Evolutionary conservation across 2,329 filamentous ascomycete species (phyloP), one percentile per base, ranked within the genome.

Genomic region (Ophiostoma ulmi): DNA sequence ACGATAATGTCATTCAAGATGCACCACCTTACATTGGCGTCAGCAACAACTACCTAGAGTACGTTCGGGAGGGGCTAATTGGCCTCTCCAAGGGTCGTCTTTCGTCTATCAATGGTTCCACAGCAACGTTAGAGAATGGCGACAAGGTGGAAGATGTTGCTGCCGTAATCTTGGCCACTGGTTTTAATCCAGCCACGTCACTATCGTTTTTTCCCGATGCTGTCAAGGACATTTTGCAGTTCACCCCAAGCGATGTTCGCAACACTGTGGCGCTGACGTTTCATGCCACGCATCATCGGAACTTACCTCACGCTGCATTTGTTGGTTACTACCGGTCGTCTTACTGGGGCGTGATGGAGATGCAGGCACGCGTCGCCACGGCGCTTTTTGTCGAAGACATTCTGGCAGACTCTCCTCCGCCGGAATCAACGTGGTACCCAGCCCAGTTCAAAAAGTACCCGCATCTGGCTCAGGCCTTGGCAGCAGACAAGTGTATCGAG

Each of bases 321-420:
- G 89, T 95, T 0, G 92, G 92, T 0, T 93, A 93, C 79, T 96
- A 96, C 76, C 86, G 92, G 72, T 91, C 91, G 0, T 91, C 92
- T 0, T 95, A 92, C 77, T 96, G 92, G 92, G 90, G 90, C 0
- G 88, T 93, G 0, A 93, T 94, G 85, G 92, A 95, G 78, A 91
- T 93, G 90, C 92, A 96, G 79, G 89, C 92, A 2, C 86, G 90
- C 0, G 85, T 91, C 73, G 80, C 94, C 6, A 83, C 88, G 0
- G 78, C 84, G 14, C 77, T 87, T 13, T 94, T 91, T 41, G 69
- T 61, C 22, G 61, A 65, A 2, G 71, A 73, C 4, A 65, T 17
- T 2, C 41, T 31, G 1, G 48, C 44, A 2, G 26, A 90, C 79
- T 76, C 3, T 63, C 78, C 0, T 74, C 78, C 1, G 70, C 75